phyloP scores from a whole-genome alignment of 148 eudicot species.

The Nyssa sinensis region DNA sequence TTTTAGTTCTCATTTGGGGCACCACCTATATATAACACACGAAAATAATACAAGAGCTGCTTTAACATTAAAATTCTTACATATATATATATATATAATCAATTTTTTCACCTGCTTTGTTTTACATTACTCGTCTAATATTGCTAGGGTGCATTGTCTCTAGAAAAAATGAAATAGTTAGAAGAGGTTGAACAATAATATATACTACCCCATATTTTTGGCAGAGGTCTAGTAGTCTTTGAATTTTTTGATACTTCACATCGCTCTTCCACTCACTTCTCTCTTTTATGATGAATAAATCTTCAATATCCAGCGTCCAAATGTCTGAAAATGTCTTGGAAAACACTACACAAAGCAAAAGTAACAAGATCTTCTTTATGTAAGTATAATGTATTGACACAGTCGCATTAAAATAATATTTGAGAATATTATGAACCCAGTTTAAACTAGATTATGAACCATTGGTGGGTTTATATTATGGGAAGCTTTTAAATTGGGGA shows the following conservation, averaged over 20 bases:
- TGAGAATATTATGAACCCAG: too few relatives aligned
- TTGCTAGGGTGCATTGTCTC: too few relatives aligned
- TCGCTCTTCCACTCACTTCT: constrained; percentile 22
- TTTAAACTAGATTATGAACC: too few relatives aligned
- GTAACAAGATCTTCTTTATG: too few relatives aligned
- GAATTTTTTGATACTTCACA: constrained; percentile 25
- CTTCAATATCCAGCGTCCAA: constrained; percentile 30
- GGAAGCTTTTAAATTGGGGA: too few relatives aligned
- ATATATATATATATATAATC: too few relatives aligned
- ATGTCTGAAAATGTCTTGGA: constrained; percentile 28
- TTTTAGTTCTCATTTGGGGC: constrained; percentile 27
- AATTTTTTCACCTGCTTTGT: too few relatives aligned
- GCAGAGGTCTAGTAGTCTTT: constrained; percentile 23
- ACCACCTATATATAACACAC: constrained; percentile 18
- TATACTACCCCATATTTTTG: constrained; percentile 24
- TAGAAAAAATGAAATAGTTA: neutral
- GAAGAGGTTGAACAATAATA: neutral
- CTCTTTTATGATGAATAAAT: neutral
- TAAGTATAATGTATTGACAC: too few relatives aligned
- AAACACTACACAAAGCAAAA: constrained; percentile 5
- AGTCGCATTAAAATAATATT: too few relatives aligned
- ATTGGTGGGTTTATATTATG: too few relatives aligned
- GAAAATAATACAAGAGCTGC: neutral
- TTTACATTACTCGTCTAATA: too few relatives aligned
- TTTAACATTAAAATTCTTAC: too few relatives aligned